Percentiles rank a stretch among this genome's conserved stretches.
These are phyloP conservation scores for Teratosphaeria gauchensis DNA, from an alignment of 2,329 filamentous ascomycete genomes.

Conservation along the genomic window DNA sequence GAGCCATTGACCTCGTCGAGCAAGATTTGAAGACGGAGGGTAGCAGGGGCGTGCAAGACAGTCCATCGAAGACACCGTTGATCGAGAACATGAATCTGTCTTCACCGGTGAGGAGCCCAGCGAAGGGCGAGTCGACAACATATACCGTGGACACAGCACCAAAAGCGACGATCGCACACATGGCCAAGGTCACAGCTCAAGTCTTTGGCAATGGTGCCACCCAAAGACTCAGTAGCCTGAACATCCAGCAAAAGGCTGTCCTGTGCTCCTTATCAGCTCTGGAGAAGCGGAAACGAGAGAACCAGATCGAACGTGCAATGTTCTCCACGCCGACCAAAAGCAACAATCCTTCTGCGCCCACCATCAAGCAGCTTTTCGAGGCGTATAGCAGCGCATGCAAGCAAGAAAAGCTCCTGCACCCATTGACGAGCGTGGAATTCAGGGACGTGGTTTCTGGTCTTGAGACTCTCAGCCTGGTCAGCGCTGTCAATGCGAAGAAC, in stretches of 20 bases:
- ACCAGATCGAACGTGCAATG: constrained; percentile 20
- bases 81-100: constrained; percentile 73
- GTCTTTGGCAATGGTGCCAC: constrained; percentile 83
- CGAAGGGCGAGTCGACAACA: constrained; percentile 22
- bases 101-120: constrained; percentile 33
- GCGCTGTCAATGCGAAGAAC: constrained; percentile 60
- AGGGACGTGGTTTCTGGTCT: constrained; percentile 82
- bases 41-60: constrained; percentile 43
- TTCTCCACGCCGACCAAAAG: constrained; percentile 34
- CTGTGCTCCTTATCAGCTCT: constrained; percentile 79
- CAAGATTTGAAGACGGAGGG: constrained; percentile 69
- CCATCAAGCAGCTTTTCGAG: constrained; percentile 73
- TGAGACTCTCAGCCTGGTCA: constrained; percentile 75
- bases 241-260: constrained; percentile 92
- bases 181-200: constrained; percentile 82
- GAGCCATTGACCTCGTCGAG: constrained; percentile 82
- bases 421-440: constrained; percentile 85
- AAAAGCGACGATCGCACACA: constrained; percentile 77
- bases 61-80: constrained; percentile 64
- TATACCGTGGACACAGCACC: constrained; percentile 73
- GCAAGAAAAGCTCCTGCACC: constrained; percentile 78
- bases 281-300: constrained; percentile 61
- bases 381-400: constrained; percentile 77
- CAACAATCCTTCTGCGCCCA: constrained; percentile 50
- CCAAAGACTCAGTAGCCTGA: constrained; percentile 76